Evolutionary conservation across 2,329 filamentous ascomycete genomes (phyloP), one percentile per base, ranked within the genome.

Genomic region (Dactylellina parvicollis): DNA sequence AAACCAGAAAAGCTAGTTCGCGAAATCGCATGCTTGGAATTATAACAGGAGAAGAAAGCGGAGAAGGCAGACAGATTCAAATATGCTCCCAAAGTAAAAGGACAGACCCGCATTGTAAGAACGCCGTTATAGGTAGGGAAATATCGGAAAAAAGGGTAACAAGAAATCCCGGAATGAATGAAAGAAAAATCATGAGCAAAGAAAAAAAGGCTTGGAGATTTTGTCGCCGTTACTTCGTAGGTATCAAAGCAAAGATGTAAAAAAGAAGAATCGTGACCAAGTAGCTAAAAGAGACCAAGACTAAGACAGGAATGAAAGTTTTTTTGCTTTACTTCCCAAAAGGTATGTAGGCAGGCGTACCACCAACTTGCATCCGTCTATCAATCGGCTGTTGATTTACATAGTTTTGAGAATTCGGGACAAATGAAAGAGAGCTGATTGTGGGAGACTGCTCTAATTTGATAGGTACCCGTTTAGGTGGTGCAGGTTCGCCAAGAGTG

Each of bases 401-500:
- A 20, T 64, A 72, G 36, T 40, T 65, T 47, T 57, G 67, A n/a
- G 67, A 28, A 46, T 28, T 46, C 22, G 59, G 59, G 20, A 38
- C 67, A 22, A 72, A 72, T 16, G 67, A 65, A 7, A 72, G 36
- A 20, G 67, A 72, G 20, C 67, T 65, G 34, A 72, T 72, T 12
- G 67, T 72, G 12, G 67, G 67, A n/a, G 67, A 72, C 36, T 72
- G 67, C 40, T 72, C 67, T 18, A 72, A 36, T 42, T 72, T 72
- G 28, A 72, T 72, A 30, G 67, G 59, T 30, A 72, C 67, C n/a
- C 66, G 66, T 32, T 71, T 71, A n/a, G 40, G 46, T 3, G 44
- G 40, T 7, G 42, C 49, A 30, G 66, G 50, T 32, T 71, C 66
- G 12, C 42, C 47, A 20, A 71, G 26, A n/a, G 38, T 16, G 10